Percentiles rank a stretch among this genome's conserved stretches.
These are phyloP conservation scores for Paramecium sexaurelia DNA, from an alignment of 73 alveolate genomes.

Conservation along the genomic window DNA sequence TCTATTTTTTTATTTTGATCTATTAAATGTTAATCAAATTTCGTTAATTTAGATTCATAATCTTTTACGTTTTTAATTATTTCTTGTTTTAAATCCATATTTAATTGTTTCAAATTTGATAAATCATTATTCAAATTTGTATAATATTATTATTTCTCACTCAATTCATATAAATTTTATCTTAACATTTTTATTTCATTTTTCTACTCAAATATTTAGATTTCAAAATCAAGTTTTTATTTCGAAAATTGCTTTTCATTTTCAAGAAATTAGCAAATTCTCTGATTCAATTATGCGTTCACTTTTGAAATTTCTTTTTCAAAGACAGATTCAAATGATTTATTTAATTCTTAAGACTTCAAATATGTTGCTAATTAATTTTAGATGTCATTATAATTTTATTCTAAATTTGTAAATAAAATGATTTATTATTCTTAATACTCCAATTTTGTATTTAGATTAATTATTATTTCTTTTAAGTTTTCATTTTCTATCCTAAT, in stretches of 20 bases:
- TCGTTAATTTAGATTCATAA: background rate
- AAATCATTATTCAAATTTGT: background rate
- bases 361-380: background rate
- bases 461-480: background rate
- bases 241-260: background rate
- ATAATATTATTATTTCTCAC: background rate
- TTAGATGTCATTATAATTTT: background rate
- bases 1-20: background rate
- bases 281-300: background rate
- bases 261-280: background rate
- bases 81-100: background rate
- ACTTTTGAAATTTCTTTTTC: background rate
- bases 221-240: background rate
- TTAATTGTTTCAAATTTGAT: background rate
- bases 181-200: background rate
- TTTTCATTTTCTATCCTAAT: background rate
- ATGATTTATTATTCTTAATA: background rate
- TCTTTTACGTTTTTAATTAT: background rate
- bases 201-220: background rate
- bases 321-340: background rate
- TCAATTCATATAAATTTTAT: background rate
- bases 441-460: background rate
- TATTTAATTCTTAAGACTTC: background rate
- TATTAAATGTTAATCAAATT: background rate
- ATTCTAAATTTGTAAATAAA: background rate